These are phyloP conservation scores for Aspergillus heteromorphus DNA, from an alignment of 495 filamentous ascomycete species.

Conservation along the genomic window DNA sequence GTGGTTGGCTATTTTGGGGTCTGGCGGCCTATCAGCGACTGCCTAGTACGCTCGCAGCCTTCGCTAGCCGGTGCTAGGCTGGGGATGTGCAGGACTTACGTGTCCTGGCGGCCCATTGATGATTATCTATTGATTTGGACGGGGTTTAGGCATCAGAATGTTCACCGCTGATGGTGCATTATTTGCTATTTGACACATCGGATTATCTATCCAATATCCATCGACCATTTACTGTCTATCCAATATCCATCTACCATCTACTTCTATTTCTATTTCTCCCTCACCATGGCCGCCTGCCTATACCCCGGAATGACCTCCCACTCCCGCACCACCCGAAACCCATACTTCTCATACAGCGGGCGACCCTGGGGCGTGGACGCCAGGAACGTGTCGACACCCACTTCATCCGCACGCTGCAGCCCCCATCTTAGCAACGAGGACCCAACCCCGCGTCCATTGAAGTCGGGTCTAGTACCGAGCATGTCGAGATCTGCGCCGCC, in stretches of 20 bases:
- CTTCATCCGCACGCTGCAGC: slow-evolving; percentile 2
- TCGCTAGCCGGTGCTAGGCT: too few species aligned
- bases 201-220: too few species aligned
- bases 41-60: too few species aligned
- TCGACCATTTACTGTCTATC: too few species aligned
- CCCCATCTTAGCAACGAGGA: slow-evolving; percentile 7
- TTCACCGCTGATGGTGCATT: too few species aligned
- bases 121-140: background rate
- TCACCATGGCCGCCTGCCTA: slow-evolving; percentile 7
- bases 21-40: too few species aligned
- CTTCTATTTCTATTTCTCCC: too few species aligned
- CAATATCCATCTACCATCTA: too few species aligned
- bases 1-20: slow-evolving; percentile 1
- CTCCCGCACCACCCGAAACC: background rate
- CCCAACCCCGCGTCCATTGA: slow-evolving; percentile 3
- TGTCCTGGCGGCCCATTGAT: background rate
- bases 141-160: background rate
- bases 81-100: background rate
- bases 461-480: slow-evolving; percentile 8
- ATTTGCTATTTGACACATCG: too few species aligned
- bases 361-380: slow-evolving; percentile 5
- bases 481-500: slow-evolving; percentile 15
- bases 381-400: slow-evolving; percentile 4
- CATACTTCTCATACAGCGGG: slow-evolving; percentile 9
- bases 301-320: slow-evolving; percentile 11